Percentiles rank a stretch among this genome's conserved stretches.
These are phyloP conservation scores for Rosa lucieae DNA, from an alignment of 306 rosid genomes.

Conservation along the genomic window DNA sequence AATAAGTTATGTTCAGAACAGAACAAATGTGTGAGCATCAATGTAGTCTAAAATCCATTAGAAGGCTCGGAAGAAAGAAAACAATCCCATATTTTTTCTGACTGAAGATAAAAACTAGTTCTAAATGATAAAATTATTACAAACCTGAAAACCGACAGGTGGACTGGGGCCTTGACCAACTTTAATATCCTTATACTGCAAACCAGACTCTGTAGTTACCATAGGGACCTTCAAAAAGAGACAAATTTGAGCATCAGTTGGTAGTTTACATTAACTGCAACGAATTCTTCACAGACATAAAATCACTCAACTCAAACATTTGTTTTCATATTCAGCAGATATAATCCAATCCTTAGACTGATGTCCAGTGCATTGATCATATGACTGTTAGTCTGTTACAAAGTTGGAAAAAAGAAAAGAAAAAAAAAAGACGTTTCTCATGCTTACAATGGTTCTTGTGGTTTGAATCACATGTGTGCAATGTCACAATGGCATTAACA, in stretches of 20 bases:
- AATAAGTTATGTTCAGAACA: background rate
- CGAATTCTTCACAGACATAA: background rate
- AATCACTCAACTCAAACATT: background rate
- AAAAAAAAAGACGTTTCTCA: no score
- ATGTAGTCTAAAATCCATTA: background rate
- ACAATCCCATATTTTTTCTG: background rate
- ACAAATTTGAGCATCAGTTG: constrained; percentile 13
- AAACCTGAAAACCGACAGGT: constrained; percentile 93
- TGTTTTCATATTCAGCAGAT: background rate
- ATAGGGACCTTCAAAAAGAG: constrained; percentile 60
- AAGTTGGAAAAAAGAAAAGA: background rate
- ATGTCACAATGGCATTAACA: background rate
- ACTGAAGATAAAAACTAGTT: background rate
- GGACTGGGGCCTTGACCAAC: constrained; percentile 83
- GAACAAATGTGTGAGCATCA: background rate
- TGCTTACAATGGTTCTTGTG: background rate
- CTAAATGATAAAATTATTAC: constrained; percentile 19
- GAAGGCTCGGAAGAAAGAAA: background rate
- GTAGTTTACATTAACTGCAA: background rate
- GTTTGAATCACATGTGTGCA: background rate
- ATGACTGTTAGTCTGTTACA: background rate
- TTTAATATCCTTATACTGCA: constrained; percentile 88
- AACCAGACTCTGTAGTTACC: constrained; percentile 89
- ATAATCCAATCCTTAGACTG: background rate
- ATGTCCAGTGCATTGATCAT: no score